phyloP scores from a whole-genome alignment of 2,329 filamentous ascomycete genomes.

The Xylogone sp. region DNA sequence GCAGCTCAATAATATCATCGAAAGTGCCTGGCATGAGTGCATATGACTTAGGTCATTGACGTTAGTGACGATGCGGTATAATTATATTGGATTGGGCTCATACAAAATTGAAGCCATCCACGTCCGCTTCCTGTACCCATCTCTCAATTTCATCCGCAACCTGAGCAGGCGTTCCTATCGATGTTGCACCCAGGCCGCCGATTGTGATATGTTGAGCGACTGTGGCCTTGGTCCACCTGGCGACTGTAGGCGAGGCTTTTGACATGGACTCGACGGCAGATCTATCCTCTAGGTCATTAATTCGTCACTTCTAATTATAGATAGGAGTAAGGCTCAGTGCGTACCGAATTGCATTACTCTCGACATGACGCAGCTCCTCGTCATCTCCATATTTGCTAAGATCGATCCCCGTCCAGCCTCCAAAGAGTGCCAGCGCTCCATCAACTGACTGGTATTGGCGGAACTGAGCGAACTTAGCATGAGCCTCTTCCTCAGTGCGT shows the following conservation, averaged over 20 bases:
- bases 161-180: constrained; percentile 60
- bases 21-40: constrained; percentile 65
- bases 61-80: constrained; percentile 68
- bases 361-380: constrained; percentile 51
- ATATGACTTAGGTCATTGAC: constrained; percentile 59
- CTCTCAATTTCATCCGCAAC: constrained; percentile 64
- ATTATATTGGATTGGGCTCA: constrained; percentile 53
- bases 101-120: constrained; percentile 72
- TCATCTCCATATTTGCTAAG: constrained; percentile 55
- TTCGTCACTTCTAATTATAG: not conserved
- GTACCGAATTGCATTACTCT: constrained; percentile 40
- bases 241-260: constrained; percentile 52
- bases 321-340: constrained; percentile 5
- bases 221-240: constrained; percentile 70
- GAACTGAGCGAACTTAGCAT: constrained; percentile 58
- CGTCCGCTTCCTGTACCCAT: constrained; percentile 65
- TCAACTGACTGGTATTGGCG: constrained; percentile 57
- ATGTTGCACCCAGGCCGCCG: constrained; percentile 60
- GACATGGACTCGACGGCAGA: constrained; percentile 54
- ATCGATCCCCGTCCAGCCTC: constrained; percentile 69
- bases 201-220: constrained; percentile 65
- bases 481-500: constrained; percentile 60
- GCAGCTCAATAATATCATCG: constrained; percentile 61
- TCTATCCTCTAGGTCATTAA: constrained; percentile 20
- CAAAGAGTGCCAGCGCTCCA: constrained; percentile 64